Base-by-base conservation (phyloP, 2,329 filamentous ascomycete species). In the Metarhizium robertsii region DNA sequence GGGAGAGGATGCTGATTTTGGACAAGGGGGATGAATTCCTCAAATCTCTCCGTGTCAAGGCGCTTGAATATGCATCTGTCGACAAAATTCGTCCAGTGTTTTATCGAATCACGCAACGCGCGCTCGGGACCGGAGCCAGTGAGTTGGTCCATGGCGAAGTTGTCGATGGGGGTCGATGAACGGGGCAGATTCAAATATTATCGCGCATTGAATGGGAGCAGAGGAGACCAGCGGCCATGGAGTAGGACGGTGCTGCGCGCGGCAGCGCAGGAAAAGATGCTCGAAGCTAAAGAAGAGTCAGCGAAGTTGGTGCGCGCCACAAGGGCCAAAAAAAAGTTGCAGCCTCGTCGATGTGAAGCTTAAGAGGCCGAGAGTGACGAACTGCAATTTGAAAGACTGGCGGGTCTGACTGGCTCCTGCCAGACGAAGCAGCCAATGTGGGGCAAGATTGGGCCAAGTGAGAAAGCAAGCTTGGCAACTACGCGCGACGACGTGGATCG, bases 31-130 rank as follows among this genome's bases (percentile, higher is more conserved):
- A 78, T 75, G 59, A 74, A 81, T 29, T 71, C 67, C 46, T 77
- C 74, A 66, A 87, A 87, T 56, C 70, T 70, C 42, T 78, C 75
- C 34, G 71, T 65, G 46, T 80, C 77, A 55, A 85, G 75, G 36
- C 83, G 79, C 48, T 71, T 65, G 34, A 67, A 65, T 47, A 83
- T 71, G 65, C 80, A 80, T 56, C 68, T 73, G 40, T 70, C 63
- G 46, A 85, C 67, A 61, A 85, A 83, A 16, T 68, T 67, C 48
- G 68, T 58, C 83, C 83, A 81, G 59, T 77, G 72, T 32, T 62
- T 59, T 32, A 70, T 57, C 3, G 71, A 59, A n/a, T 59, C 61
- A 29, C 60, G 64, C 57, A 71, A 53, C 16, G 61, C 61, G 40
- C 61, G 55, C 20, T 58, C 55, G n/a, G 62, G 58, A 20, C 60